Evolutionary conservation across 2,329 filamentous ascomycete species (phyloP), one percentile per base, ranked within the genome.

Genomic region (Venturia carpophila): DNA sequence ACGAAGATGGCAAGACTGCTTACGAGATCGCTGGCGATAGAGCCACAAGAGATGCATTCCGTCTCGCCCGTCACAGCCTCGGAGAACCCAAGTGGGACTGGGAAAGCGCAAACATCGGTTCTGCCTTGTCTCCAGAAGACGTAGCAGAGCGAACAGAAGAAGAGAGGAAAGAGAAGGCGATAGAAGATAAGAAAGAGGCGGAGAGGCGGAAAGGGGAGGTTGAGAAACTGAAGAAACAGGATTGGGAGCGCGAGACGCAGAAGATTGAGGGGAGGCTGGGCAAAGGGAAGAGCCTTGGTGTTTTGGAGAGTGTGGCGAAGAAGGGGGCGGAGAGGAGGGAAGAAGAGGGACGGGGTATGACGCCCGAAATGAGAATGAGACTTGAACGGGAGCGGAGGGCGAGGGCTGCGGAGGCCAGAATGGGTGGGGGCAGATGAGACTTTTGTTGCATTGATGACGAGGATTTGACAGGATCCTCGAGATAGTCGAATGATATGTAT

Each of bases 21-120:
- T 97, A 96, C 73, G 91, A 96, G 65, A 83, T 99, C 1, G 86
- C 91, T 0, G 91, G 93, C 52, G 92, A 97, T 73, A 85, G 92
- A 5, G 77, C 87, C 1, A 97, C 92, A 0, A 86, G 93, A 1
- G 92, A 97, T 72, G 90, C 92, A 0, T 99, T 99, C 78, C 89
- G 94, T 1, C 85, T 97, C 1, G 91, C 92, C 4, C 88, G 94
- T 7, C 83, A 85, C 41, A 89, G 95, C 71, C 80, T 97, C 1
- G 92, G 92, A 19, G 91, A 96, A 73, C 73, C 74, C 0, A 83
- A 79, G 21, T 96, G 88, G 85, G 78, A 90, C 69, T 99, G 94
- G 94, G 85, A 89, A 3, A 79, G 78, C 0, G 87, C 91, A 1
- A 84, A 84, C 34, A 85, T 99, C 0, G 91, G 92, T 0, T 71